Evolutionary conservation across 169 alveolate species (phyloP).

Genomic region (Amoebophrya sp.): DNA sequence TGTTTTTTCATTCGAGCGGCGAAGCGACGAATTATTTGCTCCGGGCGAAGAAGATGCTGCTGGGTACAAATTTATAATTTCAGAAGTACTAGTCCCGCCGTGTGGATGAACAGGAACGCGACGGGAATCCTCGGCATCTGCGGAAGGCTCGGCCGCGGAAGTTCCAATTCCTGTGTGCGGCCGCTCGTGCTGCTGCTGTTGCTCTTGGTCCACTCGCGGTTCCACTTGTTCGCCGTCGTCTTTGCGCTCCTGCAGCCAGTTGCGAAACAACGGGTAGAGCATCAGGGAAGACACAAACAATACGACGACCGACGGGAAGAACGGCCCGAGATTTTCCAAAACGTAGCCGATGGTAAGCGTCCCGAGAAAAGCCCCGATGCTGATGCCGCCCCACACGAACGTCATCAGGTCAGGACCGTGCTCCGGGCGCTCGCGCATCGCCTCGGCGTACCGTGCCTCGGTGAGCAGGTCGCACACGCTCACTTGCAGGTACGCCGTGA

Average conservation of each 20-base stretch:
- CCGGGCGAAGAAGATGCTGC: too few relatives aligned
- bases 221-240: neutral
- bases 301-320: neutral
- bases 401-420: slow-evolving; percentile 33
- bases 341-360: neutral
- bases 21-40: too few relatives aligned
- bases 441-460: slow-evolving; percentile 27
- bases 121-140: too few relatives aligned
- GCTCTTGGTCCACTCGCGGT: neutral
- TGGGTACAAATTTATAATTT: too few relatives aligned
- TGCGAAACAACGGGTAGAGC: neutral
- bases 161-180: too few relatives aligned
- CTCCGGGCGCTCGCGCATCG: neutral
- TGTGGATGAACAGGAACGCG: too few relatives aligned
- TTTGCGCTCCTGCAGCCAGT: neutral
- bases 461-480: slow-evolving; percentile 14
- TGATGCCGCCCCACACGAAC: slow-evolving; percentile 36
- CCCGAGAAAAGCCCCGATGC: neutral
- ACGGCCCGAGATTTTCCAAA: slow-evolving; percentile 30
- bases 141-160: too few relatives aligned
- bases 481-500: neutral
- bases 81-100: too few relatives aligned
- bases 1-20: too few relatives aligned
- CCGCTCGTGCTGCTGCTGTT: too few relatives aligned
- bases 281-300: neutral